Conservation (phyloP, 2,329 filamentous ascomycete genomes). For the Aspergillus transmontanensis region DNA sequence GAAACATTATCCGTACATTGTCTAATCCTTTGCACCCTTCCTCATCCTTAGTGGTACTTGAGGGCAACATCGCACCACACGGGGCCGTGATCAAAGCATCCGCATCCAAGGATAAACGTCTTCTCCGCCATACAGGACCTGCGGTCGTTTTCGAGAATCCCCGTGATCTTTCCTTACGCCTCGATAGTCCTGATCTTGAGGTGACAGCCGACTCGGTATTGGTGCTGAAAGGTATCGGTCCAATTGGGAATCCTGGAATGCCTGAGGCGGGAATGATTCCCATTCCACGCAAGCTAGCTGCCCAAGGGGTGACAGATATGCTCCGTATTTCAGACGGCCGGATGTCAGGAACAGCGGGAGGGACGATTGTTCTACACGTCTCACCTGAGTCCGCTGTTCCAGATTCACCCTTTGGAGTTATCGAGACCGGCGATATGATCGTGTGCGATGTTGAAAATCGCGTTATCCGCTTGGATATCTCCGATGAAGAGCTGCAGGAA, state of each 20-base stretch:
- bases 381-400: constrained; percentile 54
- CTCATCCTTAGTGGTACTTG: constrained; percentile 50
- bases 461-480: constrained; percentile 44
- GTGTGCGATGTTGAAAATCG: constrained; percentile 49
- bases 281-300: constrained; percentile 52
- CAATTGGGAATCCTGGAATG: constrained; percentile 56
- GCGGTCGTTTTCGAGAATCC: constrained; percentile 54
- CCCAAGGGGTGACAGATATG: constrained; percentile 55
- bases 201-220: constrained; percentile 51
- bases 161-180: constrained; percentile 48
- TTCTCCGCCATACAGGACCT: constrained; percentile 49
- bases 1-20: constrained; percentile 48
- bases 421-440: constrained; percentile 53
- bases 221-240: constrained; percentile 53
- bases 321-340: constrained; percentile 56
- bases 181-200: constrained; percentile 49
- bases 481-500: constrained; percentile 43
- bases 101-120: constrained; percentile 50
- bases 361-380: constrained; percentile 57
- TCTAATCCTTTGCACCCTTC: constrained; percentile 48
- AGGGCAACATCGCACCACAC: constrained; percentile 52
- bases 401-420: constrained; percentile 51
- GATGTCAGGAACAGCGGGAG: constrained; percentile 59
- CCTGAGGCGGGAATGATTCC: constrained; percentile 56
- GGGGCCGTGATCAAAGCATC: constrained; percentile 56